Conservation (phyloP, 2,329 filamentous ascomycete genomes). For the Aspergillus calidoustus region DNA sequence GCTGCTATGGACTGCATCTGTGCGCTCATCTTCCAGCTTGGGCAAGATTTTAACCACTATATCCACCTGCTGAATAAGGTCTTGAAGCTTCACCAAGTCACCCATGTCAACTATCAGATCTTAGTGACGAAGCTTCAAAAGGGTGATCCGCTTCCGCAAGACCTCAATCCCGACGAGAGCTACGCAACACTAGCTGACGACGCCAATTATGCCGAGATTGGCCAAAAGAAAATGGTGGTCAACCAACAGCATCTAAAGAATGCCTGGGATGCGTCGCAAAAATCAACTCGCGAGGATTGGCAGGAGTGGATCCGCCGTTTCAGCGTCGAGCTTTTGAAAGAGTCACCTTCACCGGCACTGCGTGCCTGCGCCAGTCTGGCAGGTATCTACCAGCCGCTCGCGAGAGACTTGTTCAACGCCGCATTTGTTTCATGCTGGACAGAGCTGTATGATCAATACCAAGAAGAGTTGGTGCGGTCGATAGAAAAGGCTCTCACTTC, state of each 20-base stretch:
- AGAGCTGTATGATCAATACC: slow-evolving; percentile 94
- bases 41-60: slow-evolving; percentile 93
- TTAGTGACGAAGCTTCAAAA: slow-evolving; percentile 92
- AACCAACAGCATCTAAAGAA: slow-evolving; percentile 97
- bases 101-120: slow-evolving; percentile 88
- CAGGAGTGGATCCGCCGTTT: slow-evolving; percentile 98
- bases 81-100: slow-evolving; percentile 77
- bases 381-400: slow-evolving; percentile 87
- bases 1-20: slow-evolving; percentile 93
- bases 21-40: slow-evolving; percentile 92
- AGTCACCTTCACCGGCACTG: slow-evolving; percentile 94
- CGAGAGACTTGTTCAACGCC: slow-evolving; percentile 95
- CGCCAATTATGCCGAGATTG: slow-evolving; percentile 77
- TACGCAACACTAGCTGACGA: slow-evolving; percentile 82
- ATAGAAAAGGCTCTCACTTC: slow-evolving; percentile 96
- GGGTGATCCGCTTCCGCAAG: slow-evolving; percentile 91
- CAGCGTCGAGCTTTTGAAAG: slow-evolving; percentile 90
- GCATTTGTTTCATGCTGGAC: slow-evolving; percentile 99
- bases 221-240: slow-evolving; percentile 91
- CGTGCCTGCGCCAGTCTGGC: slow-evolving; percentile 90
- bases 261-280: slow-evolving; percentile 95
- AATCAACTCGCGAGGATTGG: slow-evolving; percentile 98
- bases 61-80: slow-evolving; percentile 91
- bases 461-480: slow-evolving; percentile 93
- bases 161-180: slow-evolving; percentile 82